Conservation (phyloP, 495 filamentous ascomycete genomes). For the Tuber microsphaerosporum region DNA sequence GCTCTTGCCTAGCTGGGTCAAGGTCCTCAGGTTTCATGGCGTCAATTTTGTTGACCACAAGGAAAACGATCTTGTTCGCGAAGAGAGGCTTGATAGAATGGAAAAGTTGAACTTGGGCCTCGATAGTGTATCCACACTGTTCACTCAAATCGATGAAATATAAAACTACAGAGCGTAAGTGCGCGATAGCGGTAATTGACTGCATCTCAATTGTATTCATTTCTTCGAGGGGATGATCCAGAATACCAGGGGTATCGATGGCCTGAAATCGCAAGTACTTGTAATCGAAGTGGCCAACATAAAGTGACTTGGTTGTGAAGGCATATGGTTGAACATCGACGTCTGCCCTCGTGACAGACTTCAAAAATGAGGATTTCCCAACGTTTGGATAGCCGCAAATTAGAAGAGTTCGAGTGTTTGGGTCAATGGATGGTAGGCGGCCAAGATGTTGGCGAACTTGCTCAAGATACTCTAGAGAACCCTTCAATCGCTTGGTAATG, state of each 20-base stretch:
- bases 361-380: constrained; percentile 91
- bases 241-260: constrained; percentile 85
- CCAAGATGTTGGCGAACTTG: constrained; percentile 97
- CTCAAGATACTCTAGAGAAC: constrained; percentile 89
- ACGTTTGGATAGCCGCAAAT: constrained; percentile 98
- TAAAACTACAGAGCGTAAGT: constrained; percentile 84
- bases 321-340: constrained; percentile 97
- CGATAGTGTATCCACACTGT: constrained; percentile 91
- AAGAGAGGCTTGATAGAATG: constrained; percentile 93
- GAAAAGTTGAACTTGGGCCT: constrained; percentile 86
- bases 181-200: constrained; percentile 92
- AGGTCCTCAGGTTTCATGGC: constrained; percentile 80
- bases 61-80: constrained; percentile 90
- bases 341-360: constrained; percentile 86
- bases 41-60: constrained; percentile 98
- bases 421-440: constrained; percentile 94
- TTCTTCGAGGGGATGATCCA: constrained; percentile 96
- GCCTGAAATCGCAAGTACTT: constrained; percentile 91
- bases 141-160: constrained; percentile 99
- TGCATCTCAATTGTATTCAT: constrained; percentile 99
- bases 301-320: constrained; percentile 95
- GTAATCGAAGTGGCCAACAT: constrained; percentile 98
- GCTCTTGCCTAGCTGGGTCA: constrained; percentile 67
- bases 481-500: constrained; percentile 84
- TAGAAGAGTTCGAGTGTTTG: constrained; percentile 86